Evolutionary conservation across 768 basidiomycete species (phyloP).

Genomic region (Tylopilus rubrobrunneus): DNA sequence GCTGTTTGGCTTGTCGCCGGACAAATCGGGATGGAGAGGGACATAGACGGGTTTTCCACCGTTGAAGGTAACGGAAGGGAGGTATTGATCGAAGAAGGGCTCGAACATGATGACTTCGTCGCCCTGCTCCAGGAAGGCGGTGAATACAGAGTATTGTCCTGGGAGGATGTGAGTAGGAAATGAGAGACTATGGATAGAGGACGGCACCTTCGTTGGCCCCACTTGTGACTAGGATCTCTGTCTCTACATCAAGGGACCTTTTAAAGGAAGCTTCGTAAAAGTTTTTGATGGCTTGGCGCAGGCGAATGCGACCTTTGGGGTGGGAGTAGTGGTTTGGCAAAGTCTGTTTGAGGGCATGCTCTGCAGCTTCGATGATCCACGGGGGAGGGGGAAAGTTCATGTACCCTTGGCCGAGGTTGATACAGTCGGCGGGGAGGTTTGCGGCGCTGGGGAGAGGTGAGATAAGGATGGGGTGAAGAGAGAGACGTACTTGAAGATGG

Average conservation of each 20-base stretch:
- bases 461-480: slow-evolving; percentile 5
- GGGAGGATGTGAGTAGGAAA: slow-evolving; percentile 2
- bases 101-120: slow-evolving; percentile 99
- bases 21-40: slow-evolving; percentile 83
- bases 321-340: slow-evolving; percentile 85
- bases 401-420: slow-evolving; percentile 94
- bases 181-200: background rate
- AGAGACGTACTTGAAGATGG: slow-evolving; percentile 70
- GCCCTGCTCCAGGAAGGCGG: slow-evolving; percentile 85
- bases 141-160: slow-evolving; percentile 91
- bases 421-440: slow-evolving; percentile 86
- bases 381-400: slow-evolving; percentile 89
- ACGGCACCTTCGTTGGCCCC: slow-evolving; percentile 90
- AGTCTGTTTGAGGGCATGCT: slow-evolving; percentile 58
- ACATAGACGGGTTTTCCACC: slow-evolving; percentile 92
- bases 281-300: slow-evolving; percentile 81
- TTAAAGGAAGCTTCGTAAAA: slow-evolving; percentile 69
- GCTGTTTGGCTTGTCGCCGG: slow-evolving; percentile 48
- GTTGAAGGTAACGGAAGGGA: slow-evolving; percentile 91
- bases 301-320: slow-evolving; percentile 81
- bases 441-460: slow-evolving; percentile 51
- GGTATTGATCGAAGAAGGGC: slow-evolving; percentile 96
- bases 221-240: slow-evolving; percentile 90
- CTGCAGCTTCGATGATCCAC: slow-evolving; percentile 75
- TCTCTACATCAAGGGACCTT: slow-evolving; percentile 74